Evolutionary conservation across 2,329 filamentous ascomycete genomes (phyloP), one percentile per base, ranked within the genome.

Genomic region (Trichophyton simii): DNA sequence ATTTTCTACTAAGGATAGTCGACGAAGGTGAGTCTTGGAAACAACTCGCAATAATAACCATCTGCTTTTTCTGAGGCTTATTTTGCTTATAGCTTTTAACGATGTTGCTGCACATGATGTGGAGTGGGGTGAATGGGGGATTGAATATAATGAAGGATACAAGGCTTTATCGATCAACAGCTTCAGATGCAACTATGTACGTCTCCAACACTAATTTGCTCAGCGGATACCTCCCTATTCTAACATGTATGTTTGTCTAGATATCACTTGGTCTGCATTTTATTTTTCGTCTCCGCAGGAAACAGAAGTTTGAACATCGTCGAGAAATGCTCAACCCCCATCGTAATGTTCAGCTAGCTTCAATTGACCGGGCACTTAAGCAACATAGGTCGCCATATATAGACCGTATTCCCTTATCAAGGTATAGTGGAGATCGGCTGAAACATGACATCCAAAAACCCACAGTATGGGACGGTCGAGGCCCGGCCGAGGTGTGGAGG

Each of bases 1-100:
- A 66, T 54, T 65, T 61, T 44, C 18, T 65, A 1, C 25, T 52
- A 31, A 18, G 41, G 18, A 46, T 31, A 46, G 8, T 63, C 15
- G 52, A 62, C 36, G 11, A 58, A 48, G 13, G 62, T 63, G 15
- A 55, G 57, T 31, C n/a, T 22, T 22, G 20, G n/a, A 15, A 25
- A 11, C 7, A 25, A 38, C 31, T 20, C 36, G 5, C 34, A 38
- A 31, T 22, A 18, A 7, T 28, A 8, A 15, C 11, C 38, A 25
- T 7, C 5, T 38, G 11, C 15, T 11, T 4, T 31, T 20, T 22
- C 48, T 25, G 4, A 38, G 28, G 34, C 34, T 38, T 34, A 22
- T 25, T 38, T 18, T 36, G 4, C 36, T 2, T 54, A 7, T 42
- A 60, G 50, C n/a, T 22, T 60, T 13, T 28, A 48, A 60, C n/a